Conservation (phyloP, 306 rosid species). For the Acmispon strigosus region DNA sequence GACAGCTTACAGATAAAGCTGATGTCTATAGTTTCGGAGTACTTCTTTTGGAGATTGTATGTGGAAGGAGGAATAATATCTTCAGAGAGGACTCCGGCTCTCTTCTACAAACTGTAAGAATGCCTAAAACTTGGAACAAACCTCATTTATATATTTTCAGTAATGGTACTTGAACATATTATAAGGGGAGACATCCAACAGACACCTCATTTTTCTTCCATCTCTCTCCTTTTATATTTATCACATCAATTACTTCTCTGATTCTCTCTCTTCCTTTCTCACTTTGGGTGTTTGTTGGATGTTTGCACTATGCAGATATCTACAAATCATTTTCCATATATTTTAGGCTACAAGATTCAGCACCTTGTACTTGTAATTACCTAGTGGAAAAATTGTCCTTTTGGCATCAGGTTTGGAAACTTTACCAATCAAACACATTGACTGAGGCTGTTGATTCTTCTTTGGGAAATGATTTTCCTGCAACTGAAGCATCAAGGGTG, state of each 20-base stretch:
- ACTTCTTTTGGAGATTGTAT: constrained; percentile 67
- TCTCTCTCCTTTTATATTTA: too few species aligned
- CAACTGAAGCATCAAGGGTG: constrained; percentile 38
- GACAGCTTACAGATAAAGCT: constrained; percentile 84
- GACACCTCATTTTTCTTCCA: too few species aligned
- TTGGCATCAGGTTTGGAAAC: constrained; percentile 63
- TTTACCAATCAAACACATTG: constrained; percentile 35
- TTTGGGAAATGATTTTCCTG: constrained; percentile 44
- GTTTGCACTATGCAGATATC: too few species aligned
- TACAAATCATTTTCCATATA: too few species aligned
- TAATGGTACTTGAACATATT: too few species aligned
- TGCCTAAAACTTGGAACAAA: neutral
- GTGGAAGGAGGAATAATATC: constrained; percentile 64
- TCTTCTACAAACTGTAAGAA: constrained; percentile 63
- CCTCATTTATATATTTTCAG: neutral
- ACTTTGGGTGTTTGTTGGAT: too few species aligned
- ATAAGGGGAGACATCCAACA: too few species aligned
- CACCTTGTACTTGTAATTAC: neutral
- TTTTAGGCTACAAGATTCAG: neutral
- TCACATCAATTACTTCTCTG: too few species aligned
- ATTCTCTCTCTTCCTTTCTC: too few species aligned
- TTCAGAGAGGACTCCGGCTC: constrained; percentile 52
- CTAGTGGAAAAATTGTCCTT: neutral
- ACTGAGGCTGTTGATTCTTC: constrained; percentile 50
- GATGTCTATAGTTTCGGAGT: constrained; percentile 83